Base-by-base conservation (phyloP, 1,139 yeast genomes). In the Debaryomycetaceae sp. region DNA sequence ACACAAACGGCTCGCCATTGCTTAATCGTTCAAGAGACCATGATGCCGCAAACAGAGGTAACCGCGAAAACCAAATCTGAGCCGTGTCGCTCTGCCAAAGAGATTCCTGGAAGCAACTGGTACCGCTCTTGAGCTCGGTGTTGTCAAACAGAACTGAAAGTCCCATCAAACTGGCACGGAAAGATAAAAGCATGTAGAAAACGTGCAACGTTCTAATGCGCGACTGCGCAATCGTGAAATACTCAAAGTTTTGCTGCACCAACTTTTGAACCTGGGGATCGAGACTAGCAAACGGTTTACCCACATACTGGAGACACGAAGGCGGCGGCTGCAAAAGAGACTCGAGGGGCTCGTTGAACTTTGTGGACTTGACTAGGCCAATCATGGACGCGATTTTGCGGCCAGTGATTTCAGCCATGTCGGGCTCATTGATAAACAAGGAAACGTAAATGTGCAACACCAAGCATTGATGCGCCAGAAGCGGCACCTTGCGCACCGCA, bases 401-500 rank as follows among this genome's bases (percentile, higher is more conserved):
- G 3, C 79, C 66, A 30, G 92, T 82, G 27, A 78, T 68, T 36
- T 78, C 82, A 13, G 78, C 73, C 53, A 83, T 80, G 29, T 75
- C 70, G 12, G 63, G 61, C 45, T 83, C 94, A 47, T 80, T 80
- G 45, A 80, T 75, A 51, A 86, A 83, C 55, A 85, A 72, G 7
- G 92, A 86, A 38, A 83, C 75, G 43, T 83, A 78, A 27, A 85
- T 81, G 37, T 85, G 81, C 32, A 87, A 61, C 4, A 83, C 77
- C 49, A 83, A 68, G 30, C 92, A 74, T 50, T 87, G 97, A 30
- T 85, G 81, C n/a, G 86, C 69, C 85, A 90, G 81, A 29, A 85
- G 51, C 3, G 95, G 95, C 2, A 85, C 82, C 28, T 70, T 68
- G 38, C 73, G 72, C 44, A 72, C 70, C n/a, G n/a, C n/a, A n/a